A percentile compares a stretch with the other conserved stretches of the same genome.
These are phyloP conservation scores for Anethum foeniculum DNA, from an alignment of 140 eudicot genomes.

Conservation along the genomic window DNA sequence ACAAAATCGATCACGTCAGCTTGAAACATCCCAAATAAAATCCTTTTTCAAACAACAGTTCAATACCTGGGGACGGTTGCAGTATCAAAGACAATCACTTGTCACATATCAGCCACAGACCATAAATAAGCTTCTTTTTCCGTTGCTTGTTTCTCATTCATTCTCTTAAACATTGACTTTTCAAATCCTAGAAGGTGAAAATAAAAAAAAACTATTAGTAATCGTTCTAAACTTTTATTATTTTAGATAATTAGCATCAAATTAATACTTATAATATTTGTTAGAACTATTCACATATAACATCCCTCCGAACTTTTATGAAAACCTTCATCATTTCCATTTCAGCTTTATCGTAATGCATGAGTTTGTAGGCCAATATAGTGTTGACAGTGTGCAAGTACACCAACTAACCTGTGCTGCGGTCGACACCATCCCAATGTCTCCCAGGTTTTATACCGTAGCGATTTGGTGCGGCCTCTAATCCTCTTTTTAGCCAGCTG, in stretches of 20 bases:
- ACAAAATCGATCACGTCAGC: not conserved
- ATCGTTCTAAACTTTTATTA: not conserved
- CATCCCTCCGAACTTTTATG: not conserved
- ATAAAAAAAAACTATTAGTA: not conserved
- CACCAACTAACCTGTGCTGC: conserved; percentile 39
- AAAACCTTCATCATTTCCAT: not conserved
- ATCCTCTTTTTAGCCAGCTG: conserved; percentile 50
- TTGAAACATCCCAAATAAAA: not conserved
- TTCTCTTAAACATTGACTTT: conserved; percentile 38
- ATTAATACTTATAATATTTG: not conserved
- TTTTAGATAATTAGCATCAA: too few relatives aligned
- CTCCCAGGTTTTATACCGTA: conserved; percentile 57
- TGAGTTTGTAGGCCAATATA: not conserved
- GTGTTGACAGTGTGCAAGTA: not conserved
- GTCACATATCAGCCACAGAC: conserved; percentile 54
- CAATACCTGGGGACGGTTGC: not conserved
- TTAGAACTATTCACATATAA: not conserved
- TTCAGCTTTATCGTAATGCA: not conserved
- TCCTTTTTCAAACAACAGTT: not conserved
- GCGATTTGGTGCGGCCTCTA: conserved; percentile 45
- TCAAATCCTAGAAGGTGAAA: conserved; percentile 31
- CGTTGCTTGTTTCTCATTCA: conserved; percentile 43
- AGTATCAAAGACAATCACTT: not conserved
- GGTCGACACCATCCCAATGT: conserved; percentile 68
- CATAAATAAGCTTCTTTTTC: conserved; percentile 47